Base-by-base conservation (phyloP, 2,329 filamentous ascomycete genomes). In the Talaromyces albobiverticillius region DNA sequence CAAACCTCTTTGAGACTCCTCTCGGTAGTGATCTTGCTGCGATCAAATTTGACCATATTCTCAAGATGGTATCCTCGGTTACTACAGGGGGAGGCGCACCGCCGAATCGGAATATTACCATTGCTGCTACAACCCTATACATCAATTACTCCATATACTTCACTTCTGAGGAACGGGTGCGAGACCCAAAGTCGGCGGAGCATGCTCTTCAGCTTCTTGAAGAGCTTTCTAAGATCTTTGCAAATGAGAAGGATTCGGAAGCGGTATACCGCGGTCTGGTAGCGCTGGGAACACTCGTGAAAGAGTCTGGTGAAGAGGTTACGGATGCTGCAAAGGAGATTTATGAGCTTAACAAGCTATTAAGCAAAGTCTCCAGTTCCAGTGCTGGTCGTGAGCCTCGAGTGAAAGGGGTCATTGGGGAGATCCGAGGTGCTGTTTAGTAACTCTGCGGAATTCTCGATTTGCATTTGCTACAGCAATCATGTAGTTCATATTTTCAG, bases 81-180 rank as follows among this genome's bases (percentile, higher is more conserved):
- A 74, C 85, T 3, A 80, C 80, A 4, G 73, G 79, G 34, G 67
- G 70, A 1, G 76, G 73, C 36, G 77, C 71, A 3, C 75, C 76
- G 1, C 72, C 59, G 61, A 94, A 95, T 67, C 84, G 88, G 50
- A 95, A 95, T 62, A 77, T 97, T 10, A 82, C 88, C 48, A 86
- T 96, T 53, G 93, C 94, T 0, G 77, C 90, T 16, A 85, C 89
- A 1, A 96, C 94, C 0, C 79, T 90, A 0, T 86, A 88, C 56
- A 86, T 97, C 67, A 97, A 99, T 72, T 88, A 89, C 59, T 80
- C 90, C 0, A 90, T 96, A 1, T 79, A 92, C 10, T 80, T 89
- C 4, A 82, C 80, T 8, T 70, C 72, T 4, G 60, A 78, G 70
- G 57, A 71, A 72, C 55, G 69, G 69, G 54, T 64, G 54, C 29